Base-by-base conservation (phyloP, 352 stramenopile genomes). In the Pythium utonaiense region DNA sequence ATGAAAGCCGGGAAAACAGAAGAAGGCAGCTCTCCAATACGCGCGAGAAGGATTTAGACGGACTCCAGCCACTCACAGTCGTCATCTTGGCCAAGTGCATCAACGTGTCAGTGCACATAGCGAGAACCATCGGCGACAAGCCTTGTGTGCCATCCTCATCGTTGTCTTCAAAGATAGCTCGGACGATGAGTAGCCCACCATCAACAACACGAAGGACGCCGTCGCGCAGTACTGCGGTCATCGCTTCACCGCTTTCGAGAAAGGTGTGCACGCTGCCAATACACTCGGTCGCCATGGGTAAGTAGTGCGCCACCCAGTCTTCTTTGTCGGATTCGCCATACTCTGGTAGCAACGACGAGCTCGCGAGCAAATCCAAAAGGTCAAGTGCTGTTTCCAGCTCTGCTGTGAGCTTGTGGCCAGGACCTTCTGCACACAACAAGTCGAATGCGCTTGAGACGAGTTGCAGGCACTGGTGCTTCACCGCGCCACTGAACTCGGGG, bases 281-380 rank as follows among this genome's bases (percentile, higher is more conserved):
- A 51, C 78, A 92, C 60, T 92, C 77, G 28, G 87, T 78, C 25
- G 73, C 78, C 60, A 90, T 78, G 0, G 73, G 71, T 13, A 92
- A 55, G 42, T 88, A 86, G 47, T 78, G 80, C 5, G 67, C 65
- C 4, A 88, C 60, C 75, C 78, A 92, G 27, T 79, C 66, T 47
- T 86, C 70, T 48, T 89, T 88, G 49, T 71, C 60, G 2, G 60
- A 33, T 1, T 71, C 55, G 12, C 78, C 62, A 19, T 79, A 84
- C 21, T 71, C 52, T 47, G 67, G 68, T 30, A 92, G 36, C 14
- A 88, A 75, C 12, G 67, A 67, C n/a, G 70, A 64, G 6, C 51
- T 55, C 24, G 53, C 57, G 14, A 91, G 40, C 6, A 74, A 66
- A 40, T 87, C 74, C 0, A 91, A 53, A 14, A 91, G 40, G 38